phyloP scores from a whole-genome alignment of 2,329 filamentous ascomycete species.

The Dryadomyces sulphureus region DNA sequence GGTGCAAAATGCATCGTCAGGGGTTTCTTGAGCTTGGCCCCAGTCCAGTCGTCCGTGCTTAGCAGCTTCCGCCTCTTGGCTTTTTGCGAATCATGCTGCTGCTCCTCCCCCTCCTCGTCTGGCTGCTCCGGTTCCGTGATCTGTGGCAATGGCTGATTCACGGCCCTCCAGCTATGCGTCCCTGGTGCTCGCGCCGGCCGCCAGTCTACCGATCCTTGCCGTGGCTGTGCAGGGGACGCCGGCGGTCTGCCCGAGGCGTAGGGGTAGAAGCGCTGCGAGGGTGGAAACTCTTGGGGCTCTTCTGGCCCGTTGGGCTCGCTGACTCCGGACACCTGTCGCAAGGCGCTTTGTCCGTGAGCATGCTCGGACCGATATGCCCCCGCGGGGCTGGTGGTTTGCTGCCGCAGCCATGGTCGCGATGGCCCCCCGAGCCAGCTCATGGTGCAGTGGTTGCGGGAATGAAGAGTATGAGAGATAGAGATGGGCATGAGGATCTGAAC shows the following conservation, averaged over 20 bases:
- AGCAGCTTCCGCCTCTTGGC: constrained; percentile 1
- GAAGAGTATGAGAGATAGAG: background rate
- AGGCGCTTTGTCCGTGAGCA: too few relatives aligned
- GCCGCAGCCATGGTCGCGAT: background rate
- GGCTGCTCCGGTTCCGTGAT: background rate
- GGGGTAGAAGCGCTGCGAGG: background rate
- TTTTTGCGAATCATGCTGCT: background rate
- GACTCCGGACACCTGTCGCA: background rate
- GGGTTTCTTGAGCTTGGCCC: constrained; percentile 4
- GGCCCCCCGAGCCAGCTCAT: constrained; percentile 1
- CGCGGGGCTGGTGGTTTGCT: background rate
- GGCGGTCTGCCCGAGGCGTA: background rate
- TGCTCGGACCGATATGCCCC: background rate
- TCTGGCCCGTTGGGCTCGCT: too few relatives aligned
- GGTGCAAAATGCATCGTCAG: constrained; percentile 5
- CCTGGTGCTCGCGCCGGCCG: too few relatives aligned
- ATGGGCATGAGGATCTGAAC: background rate
- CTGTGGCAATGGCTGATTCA: background rate
- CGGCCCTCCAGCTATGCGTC: background rate
- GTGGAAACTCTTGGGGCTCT: background rate
- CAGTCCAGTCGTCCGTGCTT: constrained; percentile 11
- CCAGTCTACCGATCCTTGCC: background rate
- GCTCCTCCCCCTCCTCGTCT: background rate
- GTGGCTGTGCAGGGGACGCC: background rate
- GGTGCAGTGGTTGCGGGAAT: background rate